Base-by-base conservation (phyloP, 257 asterid species). In the Leptodermis oblonga region DNA sequence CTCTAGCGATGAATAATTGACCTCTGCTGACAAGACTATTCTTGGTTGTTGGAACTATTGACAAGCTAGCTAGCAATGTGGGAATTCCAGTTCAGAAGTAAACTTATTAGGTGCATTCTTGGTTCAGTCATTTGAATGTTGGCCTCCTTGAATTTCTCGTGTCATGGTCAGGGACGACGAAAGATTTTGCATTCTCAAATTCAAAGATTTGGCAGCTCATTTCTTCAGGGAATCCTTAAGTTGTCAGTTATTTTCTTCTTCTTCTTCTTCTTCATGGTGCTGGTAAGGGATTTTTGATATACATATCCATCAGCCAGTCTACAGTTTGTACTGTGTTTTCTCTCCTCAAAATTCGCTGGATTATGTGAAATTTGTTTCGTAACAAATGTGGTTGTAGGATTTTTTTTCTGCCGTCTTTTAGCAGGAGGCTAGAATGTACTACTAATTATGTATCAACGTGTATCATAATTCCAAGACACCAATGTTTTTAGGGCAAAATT, bases 1-100 rank as follows among this genome's bases (percentile, higher is more conserved):
- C 99, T 52, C 77, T 95, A 25, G 87, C 96, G 70, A 80, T 93
- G 95, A 93, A 81, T 81, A 86, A 80, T 77, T 88, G 84, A 86
- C 69, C 63, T 43, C 61, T 64, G 65, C 70, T 42, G 70, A 70
- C 65, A 60, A 53, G 33, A n/a, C 17, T 17, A 23, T 31, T 5
- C 22, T 48, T 42, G 11, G 58, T 31, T 28, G 26, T 25, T 55
- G 28, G 17, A 62, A 58, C 37, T 31, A 30, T n/a, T 49, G 54
- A 33, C 53, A n/a, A 64, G 73, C 70, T 52, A 22, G 69, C 64
- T 52, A 22, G 69, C 64, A 70, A 51, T 54, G 13, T 4, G 7
- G 60, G 20, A 65, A 17, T 25, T 33, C 45, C 22, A 28, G 49
- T 42, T n/a, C 28, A 5, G 18, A 22, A 65, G 30, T 22, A 22